Evolutionary conservation across 2,329 filamentous ascomycete species (phyloP), one percentile per base, ranked within the genome.

Genomic region (Scytalidium sp.): DNA sequence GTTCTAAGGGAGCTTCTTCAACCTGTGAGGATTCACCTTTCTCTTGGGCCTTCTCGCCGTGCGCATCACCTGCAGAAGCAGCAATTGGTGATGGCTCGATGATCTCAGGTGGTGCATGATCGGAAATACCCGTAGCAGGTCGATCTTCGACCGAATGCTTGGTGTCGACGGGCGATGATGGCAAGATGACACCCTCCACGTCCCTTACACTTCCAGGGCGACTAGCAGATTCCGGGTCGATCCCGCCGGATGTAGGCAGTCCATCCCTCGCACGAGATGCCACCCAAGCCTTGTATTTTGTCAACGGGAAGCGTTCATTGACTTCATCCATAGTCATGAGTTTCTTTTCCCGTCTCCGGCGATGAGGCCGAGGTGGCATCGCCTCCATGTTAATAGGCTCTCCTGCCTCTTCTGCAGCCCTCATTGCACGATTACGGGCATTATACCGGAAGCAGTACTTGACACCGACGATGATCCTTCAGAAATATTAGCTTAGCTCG

Each of bases 401-500:
- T 10, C 32, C 32, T 66, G 88, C 88, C 58, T 92, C 88, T 61
- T 91, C 88, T 57, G 88, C 74, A 71, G 80, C 74, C 60, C 90
- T 84, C 63, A 90, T 74, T 53, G 86, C 84, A 46, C 94, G 87
- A 65, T 95, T 95, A 51, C 94, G 87, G 60, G 94, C 92, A 70
- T 97, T 97, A 70, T 99, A 97, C 61, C 94, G 83, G 72, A 99
- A 99, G 73, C 94, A 99, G 70, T 99, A 99, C 74, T 99, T 99
- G 54, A 99, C 94, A 60, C 94, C 94, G 53, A 99, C 94, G 61
- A 99, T 99, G 63, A 99, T 99, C 94, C 94, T 99, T 63, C 47
- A 40, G 11, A 47, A 15, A 49, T 51, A 57, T 68, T 59, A 68
- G 59, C 23, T 36, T 36, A 15, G 17, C 8, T 9, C 5, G 5